These are phyloP conservation scores for Davidsoniella australis DNA, from an alignment of 2,329 filamentous ascomycete genomes.

Conservation along the genomic window DNA sequence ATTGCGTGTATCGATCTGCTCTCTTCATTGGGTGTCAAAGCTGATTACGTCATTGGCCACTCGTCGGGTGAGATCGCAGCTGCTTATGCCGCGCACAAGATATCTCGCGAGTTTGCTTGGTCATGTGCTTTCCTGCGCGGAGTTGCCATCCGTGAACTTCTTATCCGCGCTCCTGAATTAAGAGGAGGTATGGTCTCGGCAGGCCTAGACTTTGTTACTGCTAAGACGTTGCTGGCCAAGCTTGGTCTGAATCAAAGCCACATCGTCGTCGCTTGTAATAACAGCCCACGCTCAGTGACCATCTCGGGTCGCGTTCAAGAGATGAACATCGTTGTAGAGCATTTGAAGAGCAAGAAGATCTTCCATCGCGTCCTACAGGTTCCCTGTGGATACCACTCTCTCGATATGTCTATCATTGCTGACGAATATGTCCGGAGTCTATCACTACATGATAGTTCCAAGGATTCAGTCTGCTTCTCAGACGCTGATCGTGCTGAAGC, in stretches of 20 bases:
- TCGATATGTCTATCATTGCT: slow-evolving; percentile 25
- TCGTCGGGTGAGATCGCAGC: slow-evolving; percentile 32
- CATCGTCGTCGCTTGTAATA: slow-evolving; percentile 27
- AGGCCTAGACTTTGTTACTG: slow-evolving; percentile 19
- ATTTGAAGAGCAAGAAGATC: slow-evolving; percentile 19
- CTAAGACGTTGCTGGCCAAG: slow-evolving; percentile 14
- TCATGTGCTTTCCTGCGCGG: slow-evolving; percentile 27
- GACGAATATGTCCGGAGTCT: slow-evolving; percentile 19
- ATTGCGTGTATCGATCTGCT: slow-evolving; percentile 27
- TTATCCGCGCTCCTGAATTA: slow-evolving; percentile 16
- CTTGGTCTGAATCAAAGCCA: slow-evolving; percentile 15
- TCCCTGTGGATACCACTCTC: slow-evolving; percentile 27
- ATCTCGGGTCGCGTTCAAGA: slow-evolving; percentile 24
- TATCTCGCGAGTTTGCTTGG: slow-evolving; percentile 24
- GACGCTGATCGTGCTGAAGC: not conserved
- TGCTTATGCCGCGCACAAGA: slow-evolving; percentile 23
- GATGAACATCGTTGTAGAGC: slow-evolving; percentile 19
- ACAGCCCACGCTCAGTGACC: slow-evolving; percentile 27
- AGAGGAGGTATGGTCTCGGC: slow-evolving; percentile 27
- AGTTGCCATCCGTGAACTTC: slow-evolving; percentile 19
- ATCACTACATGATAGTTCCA: not conserved
- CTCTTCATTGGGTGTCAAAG: slow-evolving; percentile 18
- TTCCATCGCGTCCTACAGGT: slow-evolving; percentile 23
- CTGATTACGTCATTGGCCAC: slow-evolving; percentile 25
- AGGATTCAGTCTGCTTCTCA: not conserved